A percentile compares a stretch with the other conserved stretches of the same genome.
Conservation (phyloP, 192 early-diverging fungal genomes). For the Irineochytrium annulatum region DNA sequence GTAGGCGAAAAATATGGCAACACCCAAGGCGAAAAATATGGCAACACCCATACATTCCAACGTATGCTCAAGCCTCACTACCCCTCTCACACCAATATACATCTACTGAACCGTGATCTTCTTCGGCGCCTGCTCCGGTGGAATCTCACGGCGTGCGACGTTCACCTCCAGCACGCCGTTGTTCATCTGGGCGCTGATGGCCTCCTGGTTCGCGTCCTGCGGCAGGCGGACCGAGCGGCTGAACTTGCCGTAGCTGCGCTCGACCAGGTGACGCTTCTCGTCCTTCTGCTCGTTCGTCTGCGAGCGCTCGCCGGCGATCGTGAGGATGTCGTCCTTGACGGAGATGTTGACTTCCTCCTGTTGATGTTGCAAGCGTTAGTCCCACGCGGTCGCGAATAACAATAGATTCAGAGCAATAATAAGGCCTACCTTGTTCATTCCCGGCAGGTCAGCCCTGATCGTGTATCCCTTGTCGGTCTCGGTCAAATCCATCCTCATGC, state of each 20-base stretch:
- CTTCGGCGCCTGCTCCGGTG: constrained; percentile 23
- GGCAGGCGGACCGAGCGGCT: constrained; percentile 29
- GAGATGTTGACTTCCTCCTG: constrained; percentile 32
- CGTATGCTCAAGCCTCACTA: no score
- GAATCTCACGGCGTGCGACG: constrained; percentile 39
- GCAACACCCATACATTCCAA: no score
- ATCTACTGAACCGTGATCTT: constrained; percentile 43
- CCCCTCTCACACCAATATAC: neutral
- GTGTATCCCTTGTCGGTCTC: constrained; percentile 45
- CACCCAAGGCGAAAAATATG: no score
- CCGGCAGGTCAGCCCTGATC: constrained; percentile 54
- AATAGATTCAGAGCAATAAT: constrained; percentile 43
- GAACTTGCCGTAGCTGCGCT: constrained; percentile 40
- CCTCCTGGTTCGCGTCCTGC: constrained; percentile 31
- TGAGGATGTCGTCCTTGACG: constrained; percentile 31
- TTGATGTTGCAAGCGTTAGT: no score
- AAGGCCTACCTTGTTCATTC: constrained; percentile 52
- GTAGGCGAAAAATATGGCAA: no score
- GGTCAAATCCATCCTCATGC: constrained; percentile 37
- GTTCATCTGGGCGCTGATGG: constrained; percentile 25
- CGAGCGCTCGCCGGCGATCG: constrained; percentile 35
- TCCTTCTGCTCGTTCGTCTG: constrained; percentile 25
- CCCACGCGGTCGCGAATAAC: no score
- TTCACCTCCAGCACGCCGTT: constrained; percentile 38
- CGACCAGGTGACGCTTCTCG: constrained; percentile 26